Evolutionary conservation across 139 green algal genomes (phyloP).

Genomic region (Micractinium sp.): DNA sequence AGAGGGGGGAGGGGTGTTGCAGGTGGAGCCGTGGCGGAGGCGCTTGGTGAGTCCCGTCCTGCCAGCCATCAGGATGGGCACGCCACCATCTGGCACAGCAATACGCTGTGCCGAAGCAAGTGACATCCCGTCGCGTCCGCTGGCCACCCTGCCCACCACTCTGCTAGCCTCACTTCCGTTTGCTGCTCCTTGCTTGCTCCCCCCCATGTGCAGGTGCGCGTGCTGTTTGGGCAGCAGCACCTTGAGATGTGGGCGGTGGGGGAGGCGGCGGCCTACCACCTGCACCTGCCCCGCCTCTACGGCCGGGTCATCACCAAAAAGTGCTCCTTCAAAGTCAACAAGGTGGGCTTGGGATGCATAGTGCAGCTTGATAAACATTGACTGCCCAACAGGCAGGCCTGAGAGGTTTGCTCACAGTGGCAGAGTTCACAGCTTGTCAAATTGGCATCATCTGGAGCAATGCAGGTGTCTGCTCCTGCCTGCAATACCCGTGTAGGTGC

Average conservation of each 20-base stretch:
- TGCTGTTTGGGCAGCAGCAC: not conserved
- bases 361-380: not conserved
- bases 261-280: slow-evolving; percentile 25
- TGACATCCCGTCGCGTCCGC: not conserved
- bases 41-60: no score
- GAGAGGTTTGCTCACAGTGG: not conserved
- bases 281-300: slow-evolving; percentile 46
- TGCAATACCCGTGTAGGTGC: no score
- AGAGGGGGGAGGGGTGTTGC: not conserved
- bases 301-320: slow-evolving; percentile 25
- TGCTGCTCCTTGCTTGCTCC: not conserved
- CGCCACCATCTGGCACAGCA: not conserved
- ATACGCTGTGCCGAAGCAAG: no score
- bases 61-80: not conserved
- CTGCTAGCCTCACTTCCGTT: no score
- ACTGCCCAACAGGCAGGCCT: not conserved
- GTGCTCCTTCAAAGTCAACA: slow-evolving; percentile 34
- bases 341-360: not conserved
- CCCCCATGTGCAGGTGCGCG: slow-evolving; percentile 7
- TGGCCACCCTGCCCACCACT: no score
- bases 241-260: slow-evolving; percentile 51
- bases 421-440: no score
- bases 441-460: not conserved
- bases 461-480: not conserved
- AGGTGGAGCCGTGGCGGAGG: no score